A percentile compares a stretch with the other conserved stretches of the same genome.
These are phyloP conservation scores for Trametes cingulata DNA, from an alignment of 768 basidiomycete species.

Conservation along the genomic window DNA sequence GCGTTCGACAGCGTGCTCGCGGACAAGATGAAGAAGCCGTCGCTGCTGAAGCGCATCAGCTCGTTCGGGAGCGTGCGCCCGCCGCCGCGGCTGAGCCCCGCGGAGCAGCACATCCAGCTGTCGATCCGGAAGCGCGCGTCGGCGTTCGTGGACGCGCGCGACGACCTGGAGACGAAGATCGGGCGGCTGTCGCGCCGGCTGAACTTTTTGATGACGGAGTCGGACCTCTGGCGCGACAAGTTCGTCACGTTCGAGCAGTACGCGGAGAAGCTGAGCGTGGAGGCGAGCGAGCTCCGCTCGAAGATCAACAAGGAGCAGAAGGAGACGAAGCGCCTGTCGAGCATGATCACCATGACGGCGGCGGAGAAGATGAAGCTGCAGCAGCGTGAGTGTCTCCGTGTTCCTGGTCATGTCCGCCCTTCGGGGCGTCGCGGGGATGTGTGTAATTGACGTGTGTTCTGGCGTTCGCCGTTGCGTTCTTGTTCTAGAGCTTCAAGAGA, in stretches of 20 bases:
- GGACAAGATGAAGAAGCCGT: slow-evolving; percentile 89
- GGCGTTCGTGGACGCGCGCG: slow-evolving; percentile 90
- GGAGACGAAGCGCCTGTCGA: slow-evolving; percentile 83
- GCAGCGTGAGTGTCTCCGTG: slow-evolving; percentile 54
- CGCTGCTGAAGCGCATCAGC: slow-evolving; percentile 81
- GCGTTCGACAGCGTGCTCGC: slow-evolving; percentile 87
- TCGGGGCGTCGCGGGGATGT: background rate
- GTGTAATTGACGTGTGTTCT: background rate
- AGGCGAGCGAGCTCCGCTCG: slow-evolving; percentile 79
- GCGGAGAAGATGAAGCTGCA: slow-evolving; percentile 80
- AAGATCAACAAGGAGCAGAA: slow-evolving; percentile 92
- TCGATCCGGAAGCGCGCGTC: slow-evolving; percentile 94
- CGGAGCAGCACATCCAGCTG: slow-evolving; percentile 83
- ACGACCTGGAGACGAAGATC: slow-evolving; percentile 93
- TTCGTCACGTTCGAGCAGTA: slow-evolving; percentile 94
- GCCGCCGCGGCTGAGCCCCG: slow-evolving; percentile 69
- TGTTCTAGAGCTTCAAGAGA: slow-evolving; percentile 70
- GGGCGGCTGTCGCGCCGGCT: slow-evolving; percentile 81
- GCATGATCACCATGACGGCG: slow-evolving; percentile 73
- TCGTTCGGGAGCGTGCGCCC: slow-evolving; percentile 71
- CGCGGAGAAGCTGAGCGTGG: slow-evolving; percentile 85
- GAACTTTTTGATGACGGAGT: slow-evolving; percentile 91
- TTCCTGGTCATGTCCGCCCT: slow-evolving; percentile 8
- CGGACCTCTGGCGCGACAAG: slow-evolving; percentile 89
- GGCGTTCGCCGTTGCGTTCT: background rate